Evolutionary conservation across 1,139 yeast species (phyloP), one percentile per base, ranked within the genome.

Genomic region (Trichomonascaceae sp.): DNA sequence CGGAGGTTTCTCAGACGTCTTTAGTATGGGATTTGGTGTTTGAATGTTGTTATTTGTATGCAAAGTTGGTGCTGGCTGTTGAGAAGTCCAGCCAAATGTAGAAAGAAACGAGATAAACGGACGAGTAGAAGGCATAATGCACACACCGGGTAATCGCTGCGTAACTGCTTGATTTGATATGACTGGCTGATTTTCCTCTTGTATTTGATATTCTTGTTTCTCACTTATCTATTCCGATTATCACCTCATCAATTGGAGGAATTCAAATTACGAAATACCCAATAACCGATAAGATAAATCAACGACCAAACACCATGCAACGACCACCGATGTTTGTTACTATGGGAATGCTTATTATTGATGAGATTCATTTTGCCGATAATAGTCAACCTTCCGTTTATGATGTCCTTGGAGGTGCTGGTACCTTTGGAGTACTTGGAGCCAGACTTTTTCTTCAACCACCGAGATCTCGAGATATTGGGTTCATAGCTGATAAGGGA

Each of bases 341-440:
- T 1, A 73, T 87, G 70, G 98, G 97, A 50, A 85, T 91, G 90
- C 86, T 89, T 69, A 89, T 91, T 62, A 79, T 91, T n/a, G 98
- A 91, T 67, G 96, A 88, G 59, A 88, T 90, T 61, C 83, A 81
- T 54, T 84, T 80, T 63, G 76, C 79, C 0, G 66, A 70, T 6
- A 65, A 72, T 8, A 17, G 27, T 17, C 39, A 19, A 32, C 67
- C 70, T 1, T 63, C 80, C 0, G 79, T 80, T 27, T 66, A 69
- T 51, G 73, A 87, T 64, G 75, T 90, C 8, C 75, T 88, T 46
- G 98, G 97, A 0, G 98, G 98, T 0, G 98, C 91, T 1, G 97
- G 96, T 0, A 80, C 93, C 0, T 91, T 81, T 66, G 90, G 91
- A 1, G 81, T 84, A 1, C 74, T 85, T n/a, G 96, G 96, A 0